Conservation (phyloP, 192 early-diverging fungal genomes). For the Gamsiella multidivaricata region DNA sequence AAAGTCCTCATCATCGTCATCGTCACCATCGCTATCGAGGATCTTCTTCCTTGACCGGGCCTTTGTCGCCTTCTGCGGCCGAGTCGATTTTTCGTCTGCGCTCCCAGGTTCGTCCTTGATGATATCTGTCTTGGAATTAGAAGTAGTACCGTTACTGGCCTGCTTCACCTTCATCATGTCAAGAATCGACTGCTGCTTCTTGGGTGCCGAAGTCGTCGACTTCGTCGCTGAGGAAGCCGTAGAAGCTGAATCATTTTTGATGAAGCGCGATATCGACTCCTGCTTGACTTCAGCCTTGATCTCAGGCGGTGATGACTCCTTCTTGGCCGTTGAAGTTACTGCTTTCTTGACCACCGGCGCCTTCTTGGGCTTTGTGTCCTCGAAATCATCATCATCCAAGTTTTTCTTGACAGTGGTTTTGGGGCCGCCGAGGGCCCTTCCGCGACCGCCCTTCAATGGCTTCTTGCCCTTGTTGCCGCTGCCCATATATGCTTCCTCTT, state of each 20-base stretch:
- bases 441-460: not conserved
- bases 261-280: too few species aligned
- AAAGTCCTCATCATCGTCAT: constrained; percentile 20
- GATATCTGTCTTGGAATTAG: not conserved
- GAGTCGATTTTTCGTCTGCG: constrained; percentile 6
- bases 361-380: constrained; percentile 37
- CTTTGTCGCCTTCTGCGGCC: not conserved
- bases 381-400: constrained; percentile 53
- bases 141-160: not conserved
- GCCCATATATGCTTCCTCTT: constrained; percentile 42
- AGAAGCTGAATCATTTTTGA: too few species aligned
- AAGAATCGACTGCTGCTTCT: constrained; percentile 45
- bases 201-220: too few species aligned
- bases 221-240: too few species aligned
- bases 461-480: constrained; percentile 41
- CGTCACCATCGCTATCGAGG: constrained; percentile 18
- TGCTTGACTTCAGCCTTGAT: too few species aligned
- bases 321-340: constrained; percentile 23
- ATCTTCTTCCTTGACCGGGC: constrained; percentile 26
- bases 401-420: constrained; percentile 26
- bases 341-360: constrained; percentile 44
- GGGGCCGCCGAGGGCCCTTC: constrained; percentile 22
- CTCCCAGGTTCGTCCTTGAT: constrained; percentile 24
- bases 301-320: too few species aligned
- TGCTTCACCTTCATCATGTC: constrained; percentile 48